Conservation (phyloP, 2,329 filamentous ascomycete species). For the Aulographum hederae region DNA sequence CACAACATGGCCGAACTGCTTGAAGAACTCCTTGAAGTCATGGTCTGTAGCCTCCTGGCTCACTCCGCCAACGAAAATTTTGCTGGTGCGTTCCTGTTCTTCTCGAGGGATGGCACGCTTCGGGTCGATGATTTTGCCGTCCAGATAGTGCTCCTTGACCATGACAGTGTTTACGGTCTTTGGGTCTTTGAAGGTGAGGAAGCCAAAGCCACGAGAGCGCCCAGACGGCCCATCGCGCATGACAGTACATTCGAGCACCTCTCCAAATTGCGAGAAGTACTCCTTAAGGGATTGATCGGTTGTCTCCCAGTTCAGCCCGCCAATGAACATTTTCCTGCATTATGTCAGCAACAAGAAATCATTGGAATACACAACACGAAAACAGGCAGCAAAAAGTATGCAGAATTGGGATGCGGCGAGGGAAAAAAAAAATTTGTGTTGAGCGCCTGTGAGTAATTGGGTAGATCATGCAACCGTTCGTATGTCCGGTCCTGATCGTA, state of each 20-base stretch:
- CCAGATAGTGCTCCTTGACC: slow-evolving; percentile 97
- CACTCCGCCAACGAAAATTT: slow-evolving; percentile 96
- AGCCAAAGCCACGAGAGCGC: slow-evolving; percentile 87
- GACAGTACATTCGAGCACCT: slow-evolving; percentile 96
- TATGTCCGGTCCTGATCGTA: too few relatives aligned
- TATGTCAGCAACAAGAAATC: slow-evolving; percentile 12
- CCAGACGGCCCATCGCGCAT: slow-evolving; percentile 94
- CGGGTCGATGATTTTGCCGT: slow-evolving; percentile 97
- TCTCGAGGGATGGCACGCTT: slow-evolving; percentile 94
- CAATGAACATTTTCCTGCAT: slow-evolving; percentile 97
- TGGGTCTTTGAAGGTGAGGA: slow-evolving; percentile 92
- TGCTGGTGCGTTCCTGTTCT: slow-evolving; percentile 94
- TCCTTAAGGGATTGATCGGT: slow-evolving; percentile 92
- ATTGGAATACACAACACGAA: too few relatives aligned
- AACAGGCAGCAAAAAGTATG: too few relatives aligned
- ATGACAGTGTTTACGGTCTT: slow-evolving; percentile 98
- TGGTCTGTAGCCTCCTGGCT: slow-evolving; percentile 93
- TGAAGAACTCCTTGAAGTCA: slow-evolving; percentile 93
- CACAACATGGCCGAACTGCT: slow-evolving; percentile 86
- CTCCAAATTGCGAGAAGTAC: slow-evolving; percentile 95
- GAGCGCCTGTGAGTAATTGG: too few relatives aligned
- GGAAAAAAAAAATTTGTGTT: too few relatives aligned
- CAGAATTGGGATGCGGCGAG: too few relatives aligned
- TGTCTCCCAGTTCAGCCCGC: slow-evolving; percentile 96
- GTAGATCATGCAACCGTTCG: too few relatives aligned